Evolutionary conservation across 768 basidiomycete species (phyloP), one percentile per base, ranked within the genome.

Genomic region (Boletus fagicola): DNA sequence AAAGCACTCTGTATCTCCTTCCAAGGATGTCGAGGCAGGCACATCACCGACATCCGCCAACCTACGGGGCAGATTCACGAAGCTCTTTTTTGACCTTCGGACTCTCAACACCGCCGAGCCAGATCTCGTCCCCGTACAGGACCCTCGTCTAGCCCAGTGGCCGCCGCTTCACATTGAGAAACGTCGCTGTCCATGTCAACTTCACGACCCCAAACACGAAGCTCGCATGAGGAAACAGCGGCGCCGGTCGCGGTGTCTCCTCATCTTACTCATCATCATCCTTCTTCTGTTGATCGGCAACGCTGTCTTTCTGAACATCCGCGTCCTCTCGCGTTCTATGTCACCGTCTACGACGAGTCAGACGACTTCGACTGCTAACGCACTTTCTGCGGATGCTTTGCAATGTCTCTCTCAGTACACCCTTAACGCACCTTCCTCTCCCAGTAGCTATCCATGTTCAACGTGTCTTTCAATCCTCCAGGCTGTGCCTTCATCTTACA

Each of bases 351-450:
- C 63, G 15, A 24, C 63, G 11, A 24, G 62, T 46, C 53, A 68
- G 40, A 58, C 69, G 16, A 61, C 65, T 4, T 65, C 72, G n/a
- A 64, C 64, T 16, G 48, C 72, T 6, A n/a, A 59, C 20, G 49
- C 55, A 3, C 72, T 80, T 39, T 77, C 79, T 26, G 68, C 65
- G 33, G 69, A 75, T 57, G 72, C 76, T 22, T 74, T 76, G 58
- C 74, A 77, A 62, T 82, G 80, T 62, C 62, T 82, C 43, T 74
- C 75, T 16, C 74, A 82, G 57, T 82, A 74, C 62, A 73, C 66
- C 16, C 62, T 81, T 45, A 73, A 80, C 42, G 82, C 80, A 2
- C 75, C 80, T 1, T 65, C 73, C 2, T 68, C 74, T 48, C 78
- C 80, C 2, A 56, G 64, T n/a, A 58, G 62, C 6, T 82, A 81